These are phyloP conservation scores for Tardiomyces digboiensis DNA, from an alignment of 1,139 yeast species.

Conservation along the genomic window DNA sequence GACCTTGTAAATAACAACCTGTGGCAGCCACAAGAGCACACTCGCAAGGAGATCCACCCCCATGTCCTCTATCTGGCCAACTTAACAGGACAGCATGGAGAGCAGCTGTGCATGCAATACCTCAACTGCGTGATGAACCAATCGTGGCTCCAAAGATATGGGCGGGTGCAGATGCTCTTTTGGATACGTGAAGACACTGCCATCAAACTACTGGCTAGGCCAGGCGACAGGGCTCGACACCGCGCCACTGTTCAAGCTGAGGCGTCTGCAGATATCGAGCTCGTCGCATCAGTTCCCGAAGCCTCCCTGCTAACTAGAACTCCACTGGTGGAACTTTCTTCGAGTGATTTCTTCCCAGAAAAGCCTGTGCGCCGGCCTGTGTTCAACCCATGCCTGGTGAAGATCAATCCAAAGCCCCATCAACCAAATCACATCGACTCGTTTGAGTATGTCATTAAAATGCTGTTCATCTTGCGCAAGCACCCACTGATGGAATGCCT, in stretches of 20 bases:
- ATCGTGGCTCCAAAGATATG: slow-evolving; percentile 71
- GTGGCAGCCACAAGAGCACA: slow-evolving; percentile 32
- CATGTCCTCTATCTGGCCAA: slow-evolving; percentile 59
- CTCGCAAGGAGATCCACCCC: slow-evolving; percentile 44
- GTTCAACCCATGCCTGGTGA: slow-evolving; percentile 34
- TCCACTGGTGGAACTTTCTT: background rate
- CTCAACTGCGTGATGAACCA: slow-evolving; percentile 55
- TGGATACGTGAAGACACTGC: slow-evolving; percentile 55
- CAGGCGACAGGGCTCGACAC: slow-evolving; percentile 38
- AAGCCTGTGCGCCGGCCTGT: background rate
- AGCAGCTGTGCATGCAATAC: slow-evolving; percentile 69
- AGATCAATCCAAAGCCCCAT: slow-evolving; percentile 42
- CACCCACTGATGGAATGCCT: slow-evolving; percentile 41
- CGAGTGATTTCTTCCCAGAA: background rate
- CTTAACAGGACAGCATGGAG: slow-evolving; percentile 50
- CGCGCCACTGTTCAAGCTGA: slow-evolving; percentile 55
- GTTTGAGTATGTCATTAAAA: slow-evolving; percentile 60
- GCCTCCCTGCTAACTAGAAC: background rate
- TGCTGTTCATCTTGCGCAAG: slow-evolving; percentile 46
- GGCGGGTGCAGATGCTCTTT: slow-evolving; percentile 61
- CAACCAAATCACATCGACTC: slow-evolving; percentile 36
- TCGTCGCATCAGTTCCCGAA: background rate
- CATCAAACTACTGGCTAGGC: slow-evolving; percentile 45
- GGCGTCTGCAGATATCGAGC: slow-evolving; percentile 41
- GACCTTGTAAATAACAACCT: slow-evolving; percentile 34